Conservation (phyloP, 306 rosid species). For the Cicer judaicum region DNA sequence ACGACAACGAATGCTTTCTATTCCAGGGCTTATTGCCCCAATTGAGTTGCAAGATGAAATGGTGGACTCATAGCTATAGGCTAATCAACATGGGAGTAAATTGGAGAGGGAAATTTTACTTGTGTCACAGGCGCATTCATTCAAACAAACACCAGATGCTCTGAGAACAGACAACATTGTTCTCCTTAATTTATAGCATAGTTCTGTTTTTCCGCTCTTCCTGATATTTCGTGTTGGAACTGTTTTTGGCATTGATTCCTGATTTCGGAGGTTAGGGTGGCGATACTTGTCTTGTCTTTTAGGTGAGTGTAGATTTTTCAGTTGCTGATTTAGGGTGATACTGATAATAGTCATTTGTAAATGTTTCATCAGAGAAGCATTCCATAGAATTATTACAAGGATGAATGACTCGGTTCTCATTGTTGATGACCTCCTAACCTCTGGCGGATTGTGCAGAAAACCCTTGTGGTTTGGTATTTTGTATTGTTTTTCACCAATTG, state of each 20-base stretch:
- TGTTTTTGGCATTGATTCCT: slow-evolving; percentile 52
- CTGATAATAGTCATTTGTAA: slow-evolving; percentile 50
- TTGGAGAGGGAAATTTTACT: slow-evolving; percentile 45
- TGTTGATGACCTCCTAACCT: slow-evolving; percentile 61
- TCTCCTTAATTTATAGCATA: slow-evolving; percentile 39
- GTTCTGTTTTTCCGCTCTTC: slow-evolving; percentile 49
- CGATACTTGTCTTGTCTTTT: slow-evolving; percentile 42
- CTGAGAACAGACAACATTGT: slow-evolving; percentile 48
- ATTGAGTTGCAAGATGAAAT: slow-evolving; percentile 96
- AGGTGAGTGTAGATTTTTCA: slow-evolving; percentile 71
- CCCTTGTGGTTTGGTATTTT: slow-evolving; percentile 49
- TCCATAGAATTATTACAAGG: slow-evolving; percentile 46
- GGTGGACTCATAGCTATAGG: slow-evolving; percentile 73
- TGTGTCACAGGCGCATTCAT: slow-evolving; percentile 46
- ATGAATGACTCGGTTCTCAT: slow-evolving; percentile 55
- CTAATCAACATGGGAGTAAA: slow-evolving; percentile 45
- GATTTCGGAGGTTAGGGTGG: slow-evolving; percentile 53
- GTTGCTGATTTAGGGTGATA: slow-evolving; percentile 70
- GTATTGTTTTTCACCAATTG: slow-evolving; percentile 30
- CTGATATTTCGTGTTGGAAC: slow-evolving; percentile 58
- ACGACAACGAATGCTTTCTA: slow-evolving; percentile 91
- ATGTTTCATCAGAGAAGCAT: slow-evolving; percentile 43
- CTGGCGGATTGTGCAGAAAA: slow-evolving; percentile 75
- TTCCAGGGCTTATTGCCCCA: slow-evolving; percentile 97
- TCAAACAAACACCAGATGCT: slow-evolving; percentile 50